A percentile compares a stretch with the other conserved stretches of the same genome.
These are phyloP conservation scores for Gracilaria domingensis DNA, from an alignment of 23 red algal species.

Conservation along the genomic window DNA sequence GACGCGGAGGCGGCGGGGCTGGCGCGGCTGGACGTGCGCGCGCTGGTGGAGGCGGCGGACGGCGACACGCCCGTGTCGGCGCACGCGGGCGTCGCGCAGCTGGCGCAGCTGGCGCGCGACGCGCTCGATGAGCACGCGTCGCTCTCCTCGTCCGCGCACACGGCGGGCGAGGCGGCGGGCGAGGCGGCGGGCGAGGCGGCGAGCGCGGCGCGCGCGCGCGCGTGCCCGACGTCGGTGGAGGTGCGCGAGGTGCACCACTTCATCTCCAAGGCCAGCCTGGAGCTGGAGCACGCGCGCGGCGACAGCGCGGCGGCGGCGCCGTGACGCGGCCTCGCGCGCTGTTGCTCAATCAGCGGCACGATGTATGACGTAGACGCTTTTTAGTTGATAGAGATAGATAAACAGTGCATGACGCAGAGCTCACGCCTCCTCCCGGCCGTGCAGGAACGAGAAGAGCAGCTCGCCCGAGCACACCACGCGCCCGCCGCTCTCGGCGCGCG, in stretches of 20 bases:
- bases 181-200: background rate
- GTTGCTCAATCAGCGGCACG: no score
- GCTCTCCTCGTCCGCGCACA: background rate
- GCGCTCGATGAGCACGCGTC: no score
- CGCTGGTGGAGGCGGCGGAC: background rate
- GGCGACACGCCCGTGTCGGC: background rate
- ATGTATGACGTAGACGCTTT: no score
- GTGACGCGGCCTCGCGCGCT: no score
- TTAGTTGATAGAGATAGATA: no score
- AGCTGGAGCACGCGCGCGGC: background rate
- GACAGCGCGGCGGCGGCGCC: background rate
- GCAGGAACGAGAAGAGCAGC: conserved; percentile 15
- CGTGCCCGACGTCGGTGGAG: background rate
- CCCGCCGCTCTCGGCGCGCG: background rate
- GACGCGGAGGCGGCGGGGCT: background rate
- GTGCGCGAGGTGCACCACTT: conserved; percentile 29
- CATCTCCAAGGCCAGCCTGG: background rate
- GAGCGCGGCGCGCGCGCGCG: background rate
- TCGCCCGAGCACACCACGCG: background rate
- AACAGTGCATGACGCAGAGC: no score
- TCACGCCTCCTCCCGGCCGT: no score
- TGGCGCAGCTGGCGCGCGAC: background rate
- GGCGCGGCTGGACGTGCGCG: background rate
- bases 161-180: background rate
- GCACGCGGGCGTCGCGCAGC: background rate